Conservation (phyloP, 2,329 filamentous ascomycete genomes). For the Ramularia endophylla region DNA sequence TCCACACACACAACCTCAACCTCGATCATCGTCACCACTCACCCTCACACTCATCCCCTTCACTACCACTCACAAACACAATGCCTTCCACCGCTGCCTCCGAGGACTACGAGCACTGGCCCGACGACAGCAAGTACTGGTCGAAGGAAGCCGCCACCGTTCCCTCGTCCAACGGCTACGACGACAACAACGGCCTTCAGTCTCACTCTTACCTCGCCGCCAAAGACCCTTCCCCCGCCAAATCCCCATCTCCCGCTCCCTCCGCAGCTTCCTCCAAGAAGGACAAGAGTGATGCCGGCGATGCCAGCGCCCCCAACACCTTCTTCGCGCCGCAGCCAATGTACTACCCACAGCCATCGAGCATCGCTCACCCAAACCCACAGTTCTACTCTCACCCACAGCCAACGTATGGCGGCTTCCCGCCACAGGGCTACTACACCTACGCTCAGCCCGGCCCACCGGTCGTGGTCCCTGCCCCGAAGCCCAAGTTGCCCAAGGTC, state of each 20-base stretch:
- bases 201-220: constrained; percentile 22
- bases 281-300: constrained; percentile 4
- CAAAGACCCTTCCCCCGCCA: constrained; percentile 7
- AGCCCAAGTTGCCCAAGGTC: constrained; percentile 7
- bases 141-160: constrained; percentile 7
- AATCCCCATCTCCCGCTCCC: constrained; percentile 9
- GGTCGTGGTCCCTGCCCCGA: background rate
- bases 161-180: constrained; percentile 18
- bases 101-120: constrained; percentile 29
- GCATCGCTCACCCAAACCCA: constrained; percentile 10
- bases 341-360: constrained; percentile 15
- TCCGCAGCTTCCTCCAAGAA: background rate
- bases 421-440: constrained; percentile 16
- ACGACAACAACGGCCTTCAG: constrained; percentile 26
- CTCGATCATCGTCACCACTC: constrained; percentile 18
- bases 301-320: constrained; percentile 9
- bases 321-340: constrained; percentile 14
- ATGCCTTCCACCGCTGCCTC: constrained; percentile 10
- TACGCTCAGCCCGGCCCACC: constrained; percentile 8
- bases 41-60: background rate
- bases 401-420: constrained; percentile 4
- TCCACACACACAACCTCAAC: constrained; percentile 3
- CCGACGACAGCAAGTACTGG: constrained; percentile 16
- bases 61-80: background rate
- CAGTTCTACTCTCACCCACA: constrained; percentile 18